phyloP scores from a whole-genome alignment of 202 grass and related monocot species.

The Alloteropsis angusta region DNA sequence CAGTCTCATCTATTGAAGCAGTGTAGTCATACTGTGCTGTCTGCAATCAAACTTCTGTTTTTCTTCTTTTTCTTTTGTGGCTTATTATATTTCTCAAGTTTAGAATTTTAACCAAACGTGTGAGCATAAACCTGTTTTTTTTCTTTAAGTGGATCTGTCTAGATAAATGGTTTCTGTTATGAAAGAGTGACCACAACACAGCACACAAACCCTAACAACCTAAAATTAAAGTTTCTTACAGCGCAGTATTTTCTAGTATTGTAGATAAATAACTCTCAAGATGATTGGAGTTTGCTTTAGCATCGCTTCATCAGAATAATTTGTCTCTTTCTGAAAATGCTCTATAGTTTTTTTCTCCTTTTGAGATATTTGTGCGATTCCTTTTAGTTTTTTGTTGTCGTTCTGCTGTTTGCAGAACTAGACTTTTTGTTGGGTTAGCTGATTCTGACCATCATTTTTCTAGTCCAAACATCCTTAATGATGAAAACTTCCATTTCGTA shows the following conservation, averaged over 20 bases:
- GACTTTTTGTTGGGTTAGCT: conserved; percentile 7
- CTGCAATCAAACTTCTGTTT: not conserved
- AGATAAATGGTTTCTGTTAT: not conserved
- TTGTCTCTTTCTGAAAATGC: not conserved
- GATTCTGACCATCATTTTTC: not conserved
- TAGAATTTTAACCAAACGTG: not conserved
- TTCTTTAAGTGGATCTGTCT: not conserved
- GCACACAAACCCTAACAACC: not conserved
- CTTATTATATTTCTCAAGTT: not conserved
- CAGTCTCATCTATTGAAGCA: conserved; percentile 12
- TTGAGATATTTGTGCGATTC: not conserved
- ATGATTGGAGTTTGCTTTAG: not conserved
- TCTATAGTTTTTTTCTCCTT: not conserved
- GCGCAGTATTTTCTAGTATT: not conserved
- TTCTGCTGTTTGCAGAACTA: not conserved
- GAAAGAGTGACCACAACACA: not conserved
- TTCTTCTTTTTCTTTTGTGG: not conserved
- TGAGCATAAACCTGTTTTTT: not conserved
- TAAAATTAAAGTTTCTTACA: not conserved
- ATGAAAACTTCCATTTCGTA: conserved; percentile 28
- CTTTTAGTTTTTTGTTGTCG: not conserved
- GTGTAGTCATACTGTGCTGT: not conserved
- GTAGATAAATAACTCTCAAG: not conserved
- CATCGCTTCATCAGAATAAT: not conserved
- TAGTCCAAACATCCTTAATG: not conserved